phyloP scores from a whole-genome alignment of 2,329 filamentous ascomycete genomes.

The Aspergillus felis region DNA sequence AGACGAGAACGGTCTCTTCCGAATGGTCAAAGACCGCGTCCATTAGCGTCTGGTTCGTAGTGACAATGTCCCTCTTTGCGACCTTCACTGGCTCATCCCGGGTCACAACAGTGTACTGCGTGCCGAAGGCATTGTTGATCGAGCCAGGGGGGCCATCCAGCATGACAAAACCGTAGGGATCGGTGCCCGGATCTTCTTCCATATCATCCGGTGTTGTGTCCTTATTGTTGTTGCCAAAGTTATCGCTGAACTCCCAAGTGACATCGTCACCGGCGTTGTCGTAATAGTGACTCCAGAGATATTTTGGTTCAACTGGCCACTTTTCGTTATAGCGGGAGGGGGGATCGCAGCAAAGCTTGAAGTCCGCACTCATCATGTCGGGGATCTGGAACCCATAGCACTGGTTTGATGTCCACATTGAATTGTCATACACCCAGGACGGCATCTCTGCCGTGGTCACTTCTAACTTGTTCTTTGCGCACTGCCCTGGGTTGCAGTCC shows the following conservation, averaged over 20 bases:
- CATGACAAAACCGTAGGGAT: constrained; percentile 32
- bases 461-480: not conserved
- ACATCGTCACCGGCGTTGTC: constrained; percentile 12
- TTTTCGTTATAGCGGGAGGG: constrained; percentile 9
- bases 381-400: not conserved
- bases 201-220: constrained; percentile 6
- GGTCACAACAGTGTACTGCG: not conserved
- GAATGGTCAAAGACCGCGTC: constrained; percentile 25
- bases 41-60: constrained; percentile 22
- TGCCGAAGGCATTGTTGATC: constrained; percentile 21
- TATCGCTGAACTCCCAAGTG: constrained; percentile 18
- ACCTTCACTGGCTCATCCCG: not conserved
- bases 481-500: not conserved
- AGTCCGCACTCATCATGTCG: constrained; percentile 1
- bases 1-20: constrained; percentile 24
- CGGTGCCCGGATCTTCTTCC: constrained; percentile 18
- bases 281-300: constrained; percentile 19
- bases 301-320: constrained; percentile 27
- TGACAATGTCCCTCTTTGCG: constrained; percentile 19
- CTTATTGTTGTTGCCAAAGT: constrained; percentile 18
- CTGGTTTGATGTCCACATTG: not conserved
- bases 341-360: constrained; percentile 6
- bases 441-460: not conserved
- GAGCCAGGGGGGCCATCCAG: constrained; percentile 25
- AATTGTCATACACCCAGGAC: not conserved